Base-by-base conservation (phyloP, 768 basidiomycete genomes). In the Hygrophorus russula region DNA sequence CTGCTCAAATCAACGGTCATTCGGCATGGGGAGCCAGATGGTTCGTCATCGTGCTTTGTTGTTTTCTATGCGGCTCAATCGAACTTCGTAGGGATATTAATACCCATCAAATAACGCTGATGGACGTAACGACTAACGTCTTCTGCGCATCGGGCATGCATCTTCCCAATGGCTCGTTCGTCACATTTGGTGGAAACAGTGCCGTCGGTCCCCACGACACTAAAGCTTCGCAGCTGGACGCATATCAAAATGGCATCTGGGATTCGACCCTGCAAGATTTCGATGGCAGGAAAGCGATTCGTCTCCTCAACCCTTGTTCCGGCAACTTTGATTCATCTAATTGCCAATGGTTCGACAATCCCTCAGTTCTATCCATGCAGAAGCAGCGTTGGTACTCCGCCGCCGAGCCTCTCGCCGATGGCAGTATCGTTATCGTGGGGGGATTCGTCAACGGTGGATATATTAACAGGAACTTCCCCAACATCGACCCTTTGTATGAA, bases 61-160 rank as follows among this genome's bases (percentile, higher is more conserved):
- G 8, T 7, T 27, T 14, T 19, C 31, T 8, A 5, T 36, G 13
- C 41, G n/a, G n/a, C 20, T 42, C 28, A 0, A 8, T 46, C n/a
- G 33, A 9, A 6, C 13, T 8, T 5, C 33, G 12, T 51, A 79
- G 77, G 76, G 82, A 90, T 58, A 66, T 83, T 36, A 61, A 65
- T 6, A 68, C 78, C 0, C 76, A 76, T 47, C 60, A 68, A 20
- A 72, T 75, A 15, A 68, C 67, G 15, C 58, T 77, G 0, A 86
- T 92, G 80, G 82, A 86, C 39, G 68, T 89, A 10, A 50, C 53
- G 29, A 82, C 82, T 18, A 90, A 89, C 54, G 63, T 73, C 4
- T 90, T 90, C 65, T 90, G 87, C 52, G 76, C 87, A 14, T 87
- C 81, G 1, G 87, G 86, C 39, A 76, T 80, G 75, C 83, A 87